phyloP scores from a whole-genome alignment of 768 basidiomycete species.

The Boletus patriciae region DNA sequence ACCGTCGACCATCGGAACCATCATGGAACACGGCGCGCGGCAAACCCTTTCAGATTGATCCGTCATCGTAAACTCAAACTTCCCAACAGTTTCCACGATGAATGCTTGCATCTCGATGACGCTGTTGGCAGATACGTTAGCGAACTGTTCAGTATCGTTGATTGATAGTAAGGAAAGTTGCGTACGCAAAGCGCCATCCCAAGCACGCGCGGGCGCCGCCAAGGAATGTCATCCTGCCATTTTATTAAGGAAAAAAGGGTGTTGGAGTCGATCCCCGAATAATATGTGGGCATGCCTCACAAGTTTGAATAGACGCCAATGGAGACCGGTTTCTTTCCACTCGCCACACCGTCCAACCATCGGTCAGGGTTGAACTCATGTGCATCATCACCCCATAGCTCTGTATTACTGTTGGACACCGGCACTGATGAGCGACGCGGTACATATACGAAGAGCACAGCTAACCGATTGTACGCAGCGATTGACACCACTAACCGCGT shows the following conservation, averaged over 20 bases:
- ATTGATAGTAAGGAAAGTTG: not conserved
- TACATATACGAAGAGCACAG: not conserved
- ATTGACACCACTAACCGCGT: constrained; percentile 53
- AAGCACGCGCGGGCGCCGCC: constrained; percentile 27
- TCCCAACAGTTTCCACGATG: constrained; percentile 52
- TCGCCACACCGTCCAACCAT: constrained; percentile 24
- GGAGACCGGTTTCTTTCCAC: constrained; percentile 18
- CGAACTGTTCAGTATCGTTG: constrained; percentile 1
- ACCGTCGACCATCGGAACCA: constrained; percentile 35
- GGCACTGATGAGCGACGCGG: not conserved
- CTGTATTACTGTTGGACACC: constrained; percentile 19
- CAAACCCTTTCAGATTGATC: constrained; percentile 29
- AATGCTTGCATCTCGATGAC: constrained; percentile 58
- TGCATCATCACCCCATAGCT: constrained; percentile 35
- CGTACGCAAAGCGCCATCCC: constrained; percentile 37
- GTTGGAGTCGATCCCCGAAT: not conserved
- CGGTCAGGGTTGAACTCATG: constrained; percentile 33
- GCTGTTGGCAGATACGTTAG: constrained; percentile 14
- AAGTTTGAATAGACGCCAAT: constrained; percentile 32
- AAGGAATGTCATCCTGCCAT: constrained; percentile 32
- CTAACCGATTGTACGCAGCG: constrained; percentile 55
- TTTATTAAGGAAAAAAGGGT: not conserved
- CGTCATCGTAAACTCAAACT: constrained; percentile 50
- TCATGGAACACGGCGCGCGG: constrained; percentile 30
- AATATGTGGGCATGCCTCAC: constrained; percentile 10